phyloP scores from a whole-genome alignment of 257 asterid species.

The Thymus mandschuricus region DNA sequence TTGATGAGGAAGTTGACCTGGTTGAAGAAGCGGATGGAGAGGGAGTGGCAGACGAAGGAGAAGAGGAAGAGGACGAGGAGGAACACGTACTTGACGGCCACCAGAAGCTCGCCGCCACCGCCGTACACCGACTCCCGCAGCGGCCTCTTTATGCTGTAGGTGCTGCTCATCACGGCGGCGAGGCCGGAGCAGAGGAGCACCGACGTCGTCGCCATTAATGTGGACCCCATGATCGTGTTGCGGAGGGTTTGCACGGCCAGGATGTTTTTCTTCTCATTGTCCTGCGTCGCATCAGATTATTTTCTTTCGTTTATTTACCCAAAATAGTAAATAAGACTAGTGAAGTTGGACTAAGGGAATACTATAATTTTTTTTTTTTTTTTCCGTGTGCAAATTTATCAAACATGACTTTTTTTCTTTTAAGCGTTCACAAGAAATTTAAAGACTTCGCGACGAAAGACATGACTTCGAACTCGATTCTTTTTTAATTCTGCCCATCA shows the following conservation, averaged over 20 bases:
- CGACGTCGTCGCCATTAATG: constrained; percentile 93
- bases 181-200: constrained; percentile 76
- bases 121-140: constrained; percentile 73
- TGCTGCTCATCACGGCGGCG: constrained; percentile 92
- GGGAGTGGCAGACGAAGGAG: constrained; percentile 78
- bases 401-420: too few relatives aligned
- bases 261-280: constrained; percentile 88
- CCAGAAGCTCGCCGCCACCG: constrained; percentile 82
- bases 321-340: too few relatives aligned
- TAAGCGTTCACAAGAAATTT: too few relatives aligned
- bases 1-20: constrained; percentile 89
- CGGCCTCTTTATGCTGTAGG: constrained; percentile 78
- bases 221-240: constrained; percentile 87
- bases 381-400: too few relatives aligned
- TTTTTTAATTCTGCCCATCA: too few relatives aligned
- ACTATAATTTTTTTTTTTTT: too few relatives aligned
- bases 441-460: too few relatives aligned
- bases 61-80: constrained; percentile 69
- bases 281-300: constrained; percentile 42
- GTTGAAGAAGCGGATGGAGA: constrained; percentile 69
- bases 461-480: too few relatives aligned
- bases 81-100: constrained; percentile 73
- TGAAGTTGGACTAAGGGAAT: too few relatives aligned
- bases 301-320: not conserved
- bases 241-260: constrained; percentile 85